Percentiles rank a stretch among this genome's conserved stretches.
Evolutionary conservation across 805 yeast species (phyloP).

Genomic region (Ascoidea rubescens): DNA sequence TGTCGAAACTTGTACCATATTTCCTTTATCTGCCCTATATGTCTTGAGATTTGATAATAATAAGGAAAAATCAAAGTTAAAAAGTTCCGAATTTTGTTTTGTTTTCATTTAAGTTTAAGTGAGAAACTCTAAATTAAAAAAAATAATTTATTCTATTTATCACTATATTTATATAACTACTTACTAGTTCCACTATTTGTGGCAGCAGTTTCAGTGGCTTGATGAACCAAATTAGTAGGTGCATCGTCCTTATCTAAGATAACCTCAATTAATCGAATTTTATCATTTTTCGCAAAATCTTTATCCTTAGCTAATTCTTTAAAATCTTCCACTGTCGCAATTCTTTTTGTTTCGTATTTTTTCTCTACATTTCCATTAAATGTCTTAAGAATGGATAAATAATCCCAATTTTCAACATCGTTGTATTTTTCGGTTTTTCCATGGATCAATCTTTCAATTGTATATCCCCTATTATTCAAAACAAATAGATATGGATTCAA

Average conservation of each 20-base stretch:
- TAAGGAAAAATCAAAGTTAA: too few species aligned
- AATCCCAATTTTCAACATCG: slow-evolving; percentile 52
- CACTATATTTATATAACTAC: too few species aligned
- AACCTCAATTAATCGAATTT: slow-evolving; percentile 41
- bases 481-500: slow-evolving; percentile 44
- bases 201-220: slow-evolving; percentile 48
- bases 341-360: slow-evolving; percentile 26
- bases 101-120: too few species aligned
- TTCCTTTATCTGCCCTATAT: too few species aligned
- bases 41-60: not conserved
- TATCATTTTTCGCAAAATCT: slow-evolving; percentile 25
- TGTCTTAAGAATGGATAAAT: slow-evolving; percentile 26
- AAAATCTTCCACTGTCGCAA: slow-evolving; percentile 35
- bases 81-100: too few species aligned
- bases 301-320: slow-evolving; percentile 25
- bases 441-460: slow-evolving; percentile 49
- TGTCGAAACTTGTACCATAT: not conserved
- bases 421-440: slow-evolving; percentile 41
- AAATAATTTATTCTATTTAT: too few species aligned
- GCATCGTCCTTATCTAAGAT: slow-evolving; percentile 49
- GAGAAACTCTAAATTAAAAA: too few species aligned
- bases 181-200: slow-evolving; percentile 17
- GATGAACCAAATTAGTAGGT: slow-evolving; percentile 47
- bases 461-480: slow-evolving; percentile 53
- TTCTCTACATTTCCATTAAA: slow-evolving; percentile 39